Percentiles rank a stretch among this genome's conserved stretches.
Evolutionary conservation across 257 asterid species (phyloP).

Genomic region (Nemophila menziesii): DNA sequence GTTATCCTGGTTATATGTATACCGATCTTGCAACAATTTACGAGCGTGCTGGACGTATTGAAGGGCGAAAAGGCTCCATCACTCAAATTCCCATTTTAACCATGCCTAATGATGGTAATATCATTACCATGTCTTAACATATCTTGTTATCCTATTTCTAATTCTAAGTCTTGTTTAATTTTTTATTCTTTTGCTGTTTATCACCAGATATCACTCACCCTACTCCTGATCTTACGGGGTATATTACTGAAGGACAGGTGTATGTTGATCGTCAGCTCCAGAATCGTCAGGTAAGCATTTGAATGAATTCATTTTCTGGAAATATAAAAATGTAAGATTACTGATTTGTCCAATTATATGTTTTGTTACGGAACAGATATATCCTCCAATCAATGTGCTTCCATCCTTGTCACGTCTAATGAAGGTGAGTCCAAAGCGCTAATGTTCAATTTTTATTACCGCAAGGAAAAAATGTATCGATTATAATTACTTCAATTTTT

Average conservation of each 20-base stretch:
- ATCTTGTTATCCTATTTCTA: conserved; percentile 2
- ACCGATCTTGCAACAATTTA: conserved; percentile 96
- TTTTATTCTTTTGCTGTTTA: conserved; percentile 18
- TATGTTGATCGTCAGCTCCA: conserved; percentile 91
- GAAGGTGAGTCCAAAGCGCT: conserved; percentile 48
- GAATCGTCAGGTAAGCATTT: conserved; percentile 31
- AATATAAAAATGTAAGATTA: background rate
- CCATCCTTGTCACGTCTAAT: conserved; percentile 94
- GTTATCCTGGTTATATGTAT: conserved; percentile 91
- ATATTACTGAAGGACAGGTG: conserved; percentile 98
- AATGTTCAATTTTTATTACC: conserved; percentile 6
- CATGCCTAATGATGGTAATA: conserved; percentile 94
- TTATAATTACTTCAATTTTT: conserved; percentile 4
- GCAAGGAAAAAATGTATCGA: background rate
- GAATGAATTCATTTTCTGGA: background rate
- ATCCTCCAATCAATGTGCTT: conserved; percentile 95
- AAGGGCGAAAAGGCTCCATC: conserved; percentile 93
- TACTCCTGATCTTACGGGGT: conserved; percentile 99
- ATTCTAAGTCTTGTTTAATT: conserved; percentile 6
- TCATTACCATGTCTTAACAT: background rate
- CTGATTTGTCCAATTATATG: background rate
- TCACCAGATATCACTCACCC: conserved; percentile 98
- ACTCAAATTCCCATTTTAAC: conserved; percentile 94
- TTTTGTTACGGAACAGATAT: conserved; percentile 44
- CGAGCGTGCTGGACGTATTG: conserved; percentile 99